Base-by-base conservation (phyloP, 768 basidiomycete species). In the Ramaria sp. region DNA sequence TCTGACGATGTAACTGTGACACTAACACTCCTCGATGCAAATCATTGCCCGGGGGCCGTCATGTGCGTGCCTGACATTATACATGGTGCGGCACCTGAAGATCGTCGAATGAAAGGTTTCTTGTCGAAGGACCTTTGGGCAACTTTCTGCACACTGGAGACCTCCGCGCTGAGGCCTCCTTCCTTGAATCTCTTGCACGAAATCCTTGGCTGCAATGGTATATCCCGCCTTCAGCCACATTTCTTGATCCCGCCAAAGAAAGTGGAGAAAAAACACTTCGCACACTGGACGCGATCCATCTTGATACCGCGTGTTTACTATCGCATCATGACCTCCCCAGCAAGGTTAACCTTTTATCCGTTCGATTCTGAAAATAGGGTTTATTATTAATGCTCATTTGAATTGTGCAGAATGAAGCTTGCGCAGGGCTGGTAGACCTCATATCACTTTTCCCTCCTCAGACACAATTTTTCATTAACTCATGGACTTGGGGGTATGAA, bases 401-500 rank as follows among this genome's bases (percentile, higher is more conserved):
- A 20, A n/a, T 15, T 54, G 15, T 31, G 2, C 61, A 95, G 91
- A 74, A 75, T 20, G 72, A 77, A 17, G 92, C 88, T 0, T 79
- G 83, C 0, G 61, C 71, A 24, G 88, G 84, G 2, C 70, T 95
- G 3, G 68, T 91, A 19, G 71, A 80, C 17, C 74, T 96, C 1
- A 85, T 97, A 69, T 71, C 74, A 10, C 64, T 82, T 3, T 87
- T 85, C 57, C 86, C 91, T 0, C 59, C 72, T 0, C 71, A 76
- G 4, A 84, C 84, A 0, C 74, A 81, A 54, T 96, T 98, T 71
- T 97, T 88, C 71, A 75, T 99, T 57, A 95, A 96, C 65, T 67
- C 80, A 0, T 99, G 95, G 95, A 95, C 94, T 0, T 94, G 88
- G 85, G 95, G 95, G 0, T 97, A 96, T 66, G 95, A 99, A 68